These are phyloP conservation scores for Asterophora lycoperdoides DNA, from an alignment of 768 basidiomycete genomes.

Conservation along the genomic window DNA sequence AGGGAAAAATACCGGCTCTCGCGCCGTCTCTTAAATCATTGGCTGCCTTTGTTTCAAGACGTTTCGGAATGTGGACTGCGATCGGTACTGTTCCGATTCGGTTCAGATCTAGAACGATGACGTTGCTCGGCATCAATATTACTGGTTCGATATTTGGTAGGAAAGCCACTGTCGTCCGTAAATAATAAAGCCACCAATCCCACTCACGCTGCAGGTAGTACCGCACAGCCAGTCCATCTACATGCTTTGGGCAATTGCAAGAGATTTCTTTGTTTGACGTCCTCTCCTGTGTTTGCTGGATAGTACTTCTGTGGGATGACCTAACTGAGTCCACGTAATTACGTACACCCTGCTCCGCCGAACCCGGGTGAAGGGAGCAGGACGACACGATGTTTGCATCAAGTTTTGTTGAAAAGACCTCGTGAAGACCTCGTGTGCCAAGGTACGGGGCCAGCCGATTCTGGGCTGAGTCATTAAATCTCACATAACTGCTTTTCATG, in stretches of 20 bases:
- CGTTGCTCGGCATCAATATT: background rate
- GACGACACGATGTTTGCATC: background rate
- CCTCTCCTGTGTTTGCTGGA: background rate
- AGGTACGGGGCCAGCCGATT: constrained; percentile 1
- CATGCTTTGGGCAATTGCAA: background rate
- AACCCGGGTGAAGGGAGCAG: background rate
- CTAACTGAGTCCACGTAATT: constrained; percentile 7
- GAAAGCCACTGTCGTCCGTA: background rate
- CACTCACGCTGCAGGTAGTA: background rate
- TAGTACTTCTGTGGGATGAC: constrained; percentile 3
- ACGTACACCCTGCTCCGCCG: constrained; percentile 9
- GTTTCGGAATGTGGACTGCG: constrained; percentile 7
- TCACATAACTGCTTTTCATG: too few species aligned
- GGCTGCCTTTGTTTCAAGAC: constrained; percentile 2
- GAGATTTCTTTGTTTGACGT: background rate
- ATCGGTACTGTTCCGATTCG: constrained; percentile 1
- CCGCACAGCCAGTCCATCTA: background rate
- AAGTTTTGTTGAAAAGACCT: background rate
- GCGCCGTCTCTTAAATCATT: constrained; percentile 3
- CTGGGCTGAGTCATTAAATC: too few species aligned
- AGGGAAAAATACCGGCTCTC: constrained; percentile 3
- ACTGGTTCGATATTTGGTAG: constrained; percentile 13
- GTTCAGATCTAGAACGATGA: constrained; percentile 9
- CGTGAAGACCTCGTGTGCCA: constrained; percentile 1
- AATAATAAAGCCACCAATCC: constrained; percentile 2